Evolutionary conservation across 805 yeast genomes (phyloP).

Genomic region (Scheffersomyces lignosus): DNA sequence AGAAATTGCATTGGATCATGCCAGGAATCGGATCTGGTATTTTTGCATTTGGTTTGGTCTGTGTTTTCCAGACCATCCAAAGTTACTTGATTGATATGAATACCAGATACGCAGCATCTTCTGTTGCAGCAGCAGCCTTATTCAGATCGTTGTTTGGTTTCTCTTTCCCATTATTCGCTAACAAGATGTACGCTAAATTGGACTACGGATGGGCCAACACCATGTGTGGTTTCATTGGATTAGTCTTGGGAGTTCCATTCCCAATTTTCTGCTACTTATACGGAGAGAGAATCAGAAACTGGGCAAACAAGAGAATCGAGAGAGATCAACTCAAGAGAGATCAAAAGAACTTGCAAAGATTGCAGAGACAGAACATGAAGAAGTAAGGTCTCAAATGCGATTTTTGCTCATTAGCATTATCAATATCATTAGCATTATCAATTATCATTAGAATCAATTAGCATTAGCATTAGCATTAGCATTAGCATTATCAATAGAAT

Average conservation of each 20-base stretch:
- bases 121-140: conserved; percentile 67
- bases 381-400: conserved; percentile 6
- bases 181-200: conserved; percentile 52
- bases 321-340: conserved; percentile 47
- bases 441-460: too few relatives aligned
- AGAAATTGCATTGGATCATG: conserved; percentile 58
- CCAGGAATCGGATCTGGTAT: conserved; percentile 61
- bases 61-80: conserved; percentile 68
- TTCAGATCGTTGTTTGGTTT: conserved; percentile 69
- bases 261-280: conserved; percentile 57
- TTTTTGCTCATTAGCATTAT: neutral
- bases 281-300: conserved; percentile 58
- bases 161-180: conserved; percentile 65
- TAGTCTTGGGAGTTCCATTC: conserved; percentile 65
- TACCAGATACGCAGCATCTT: conserved; percentile 66
- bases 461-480: neutral
- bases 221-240: conserved; percentile 56
- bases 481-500: too few relatives aligned
- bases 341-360: conserved; percentile 37
- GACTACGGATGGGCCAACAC: conserved; percentile 76
- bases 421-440: neutral
- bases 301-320: conserved; percentile 56
- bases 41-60: conserved; percentile 58
- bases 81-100: conserved; percentile 72
- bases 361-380: conserved; percentile 17